Base-by-base conservation (phyloP, 441 rosid species). In the Aleurites moluccanus region DNA sequence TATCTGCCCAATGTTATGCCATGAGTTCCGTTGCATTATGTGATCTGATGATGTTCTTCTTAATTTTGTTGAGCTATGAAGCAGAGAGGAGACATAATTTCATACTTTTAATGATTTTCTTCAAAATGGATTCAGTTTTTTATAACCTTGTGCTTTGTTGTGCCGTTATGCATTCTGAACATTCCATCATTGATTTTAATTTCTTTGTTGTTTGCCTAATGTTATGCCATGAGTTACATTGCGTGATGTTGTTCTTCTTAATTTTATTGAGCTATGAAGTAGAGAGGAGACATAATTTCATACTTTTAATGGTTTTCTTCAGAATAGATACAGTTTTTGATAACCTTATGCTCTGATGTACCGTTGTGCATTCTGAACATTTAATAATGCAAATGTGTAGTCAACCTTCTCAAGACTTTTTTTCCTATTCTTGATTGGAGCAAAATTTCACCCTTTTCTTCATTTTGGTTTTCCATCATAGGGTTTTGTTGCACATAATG, bases 401-500 rank as follows among this genome's bases (percentile, higher is more conserved):
- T n/a, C n/a, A n/a, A n/a, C n/a, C n/a, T n/a, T n/a, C n/a, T n/a
- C n/a, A n/a, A n/a, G n/a, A n/a, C n/a, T n/a, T n/a, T n/a, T n/a
- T n/a, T 13, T 28, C 55, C 16, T 50, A n/a, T 45, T 7, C 50
- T 45, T 45, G 55, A 50, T 5, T 1, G 4, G 8, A 44, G 3
- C 70, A 47, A 67, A 47, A 67, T n/a, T 5, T 61, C 3, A 6
- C 49, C 27, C 3, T 61, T 20, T 15, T 33, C 66, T 23, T 33
- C 52, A 21, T 75, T 25, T n/a, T n/a, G 42, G 6, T 25, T 42
- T 47, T 28, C 45, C 30, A 10, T 65, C 76, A 74, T 86, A 87
- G 89, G 92, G 92, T 56, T 88, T 88, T 59, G 67, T 84, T 61
- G n/a, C n/a, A n/a, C n/a, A n/a, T n/a, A n/a, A n/a, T n/a, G n/a